Base-by-base conservation (phyloP, 2,329 filamentous ascomycete genomes). In the Pestalotiopsis sp. region DNA sequence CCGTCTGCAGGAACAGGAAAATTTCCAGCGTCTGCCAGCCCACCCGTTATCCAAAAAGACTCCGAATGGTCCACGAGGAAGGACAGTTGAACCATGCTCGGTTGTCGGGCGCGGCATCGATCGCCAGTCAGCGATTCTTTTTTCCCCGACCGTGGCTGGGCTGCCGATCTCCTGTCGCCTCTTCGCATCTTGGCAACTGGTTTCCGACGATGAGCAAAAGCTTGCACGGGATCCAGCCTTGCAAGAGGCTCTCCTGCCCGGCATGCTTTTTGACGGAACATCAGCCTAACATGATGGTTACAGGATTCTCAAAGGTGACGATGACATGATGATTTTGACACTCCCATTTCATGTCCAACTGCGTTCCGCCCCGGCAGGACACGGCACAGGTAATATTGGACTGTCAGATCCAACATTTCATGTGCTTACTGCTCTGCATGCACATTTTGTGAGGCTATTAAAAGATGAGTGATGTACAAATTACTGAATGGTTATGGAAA, bases 51-150 rank as follows among this genome's bases (percentile, higher is more conserved):
- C 20, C 56, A 4, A 5, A 17, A 52, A 17, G 45, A 17, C 20
- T 52, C 56, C 23, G 13, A 62, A 49, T 7, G 41, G n/a, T n/a
- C 14, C n/a, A 9, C 9, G 45, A 52, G 20, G n/a, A 52, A n/a
- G n/a, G 14, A 52, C 17, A 52, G 39, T 31, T 36, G 2, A 36
- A 9, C 31, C 31, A 36, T 36, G 41, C 45, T 62, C 59, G 59
- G 59, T 62, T 62, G 59, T 62, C 59, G 59, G 59, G 59, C 17
- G 17, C 59, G 59, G 36, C 23, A 59, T 27, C 45, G n/a, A n/a
- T 9, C 20, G 17, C 45, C 20, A 36, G 31, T 36, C 31, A 36
- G 31, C 45, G 17, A 20, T n/a, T n/a, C 11, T 52, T 52, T 13
- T n/a, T 52, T 52, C 45, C 31, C 31, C 31, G 31, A 36, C 31